Percentiles rank a stretch among this genome's conserved stretches.
Conservation (phyloP, 2,329 filamentous ascomycete genomes). For the Penicillium thymicola region DNA sequence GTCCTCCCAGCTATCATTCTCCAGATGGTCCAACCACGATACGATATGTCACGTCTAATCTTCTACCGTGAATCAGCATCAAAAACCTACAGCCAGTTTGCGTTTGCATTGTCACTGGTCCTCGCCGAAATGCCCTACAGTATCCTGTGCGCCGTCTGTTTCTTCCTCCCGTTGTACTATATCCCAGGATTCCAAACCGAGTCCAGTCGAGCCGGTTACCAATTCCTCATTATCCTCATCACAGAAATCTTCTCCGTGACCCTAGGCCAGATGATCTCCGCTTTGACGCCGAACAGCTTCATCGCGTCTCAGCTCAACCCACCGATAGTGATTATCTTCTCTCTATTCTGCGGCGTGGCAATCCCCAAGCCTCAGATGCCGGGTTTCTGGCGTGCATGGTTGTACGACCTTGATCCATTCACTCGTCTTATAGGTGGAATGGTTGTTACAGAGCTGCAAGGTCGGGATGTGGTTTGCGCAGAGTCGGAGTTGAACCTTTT, state of each 20-base stretch:
- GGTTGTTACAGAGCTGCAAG: conserved; percentile 73
- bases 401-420: conserved; percentile 80
- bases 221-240: conserved; percentile 80
- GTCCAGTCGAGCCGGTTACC: conserved; percentile 70
- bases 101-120: conserved; percentile 75
- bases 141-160: conserved; percentile 72
- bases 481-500: conserved; percentile 65
- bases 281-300: conserved; percentile 73
- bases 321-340: conserved; percentile 76
- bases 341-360: conserved; percentile 83
- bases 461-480: conserved; percentile 59
- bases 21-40: conserved; percentile 79
- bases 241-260: conserved; percentile 83
- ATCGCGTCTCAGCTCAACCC: conserved; percentile 78
- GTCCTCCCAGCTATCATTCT: conserved; percentile 81
- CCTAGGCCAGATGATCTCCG: conserved; percentile 70
- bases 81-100: conserved; percentile 80
- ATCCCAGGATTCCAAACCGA: conserved; percentile 69
- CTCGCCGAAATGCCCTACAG: conserved; percentile 81
- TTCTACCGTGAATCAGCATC: conserved; percentile 82
- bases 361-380: conserved; percentile 77
- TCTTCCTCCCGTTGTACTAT: conserved; percentile 82
- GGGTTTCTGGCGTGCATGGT: conserved; percentile 72
- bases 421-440: conserved; percentile 78
- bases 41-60: conserved; percentile 72